These are phyloP conservation scores for Mycena crocata DNA, from an alignment of 768 basidiomycete genomes.

Conservation along the genomic window DNA sequence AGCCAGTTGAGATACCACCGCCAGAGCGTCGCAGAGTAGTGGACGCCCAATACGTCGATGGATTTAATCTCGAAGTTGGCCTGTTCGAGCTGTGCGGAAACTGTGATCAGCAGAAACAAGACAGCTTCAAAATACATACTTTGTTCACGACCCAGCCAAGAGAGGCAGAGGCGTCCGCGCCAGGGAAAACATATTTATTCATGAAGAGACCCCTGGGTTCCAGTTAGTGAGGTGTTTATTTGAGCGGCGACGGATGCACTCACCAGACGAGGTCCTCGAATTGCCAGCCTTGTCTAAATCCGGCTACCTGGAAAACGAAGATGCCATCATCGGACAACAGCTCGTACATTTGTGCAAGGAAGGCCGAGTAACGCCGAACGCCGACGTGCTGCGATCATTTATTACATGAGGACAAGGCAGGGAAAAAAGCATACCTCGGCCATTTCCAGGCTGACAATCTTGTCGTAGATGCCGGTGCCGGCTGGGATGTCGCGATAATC, in stretches of 20 bases:
- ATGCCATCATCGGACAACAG: slow-evolving; percentile 94
- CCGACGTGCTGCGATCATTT: slow-evolving; percentile 83
- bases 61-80: slow-evolving; percentile 98
- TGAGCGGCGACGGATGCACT: slow-evolving; percentile 20
- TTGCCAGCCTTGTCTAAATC: slow-evolving; percentile 95
- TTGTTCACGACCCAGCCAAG: slow-evolving; percentile 92
- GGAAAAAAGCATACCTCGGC: slow-evolving; percentile 74
- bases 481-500: slow-evolving; percentile 94
- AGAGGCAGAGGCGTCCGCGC: slow-evolving; percentile 95
- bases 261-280: slow-evolving; percentile 97
- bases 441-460: slow-evolving; percentile 98
- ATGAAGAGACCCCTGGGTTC: slow-evolving; percentile 87
- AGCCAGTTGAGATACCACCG: slow-evolving; percentile 99
- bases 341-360: slow-evolving; percentile 93
- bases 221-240: background rate
- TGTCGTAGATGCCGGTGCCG: slow-evolving; percentile 80
- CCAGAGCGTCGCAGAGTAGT: slow-evolving; percentile 92
- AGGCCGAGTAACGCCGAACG: slow-evolving; percentile 88
- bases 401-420: background rate
- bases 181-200: slow-evolving; percentile 99
- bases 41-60: slow-evolving; percentile 95
- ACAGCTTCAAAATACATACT: slow-evolving; percentile 36
- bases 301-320: slow-evolving; percentile 98
- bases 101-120: background rate
- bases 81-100: slow-evolving; percentile 71